Evolutionary conservation across 164 flowering plant species (phyloP).

Genomic region (Houttuynia cordata): DNA sequence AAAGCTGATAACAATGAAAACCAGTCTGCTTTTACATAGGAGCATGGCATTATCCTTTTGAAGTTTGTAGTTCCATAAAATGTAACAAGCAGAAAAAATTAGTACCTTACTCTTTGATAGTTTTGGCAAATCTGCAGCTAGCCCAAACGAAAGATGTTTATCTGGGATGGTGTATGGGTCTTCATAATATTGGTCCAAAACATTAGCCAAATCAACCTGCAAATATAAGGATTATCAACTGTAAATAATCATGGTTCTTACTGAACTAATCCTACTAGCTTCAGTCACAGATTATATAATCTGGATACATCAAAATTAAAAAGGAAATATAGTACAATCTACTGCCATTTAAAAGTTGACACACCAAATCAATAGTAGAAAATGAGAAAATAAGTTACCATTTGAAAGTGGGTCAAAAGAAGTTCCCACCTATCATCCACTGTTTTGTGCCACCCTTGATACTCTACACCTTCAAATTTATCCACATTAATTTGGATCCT

Average conservation of each 20-base stretch:
- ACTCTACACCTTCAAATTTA: slow-evolving; percentile 27
- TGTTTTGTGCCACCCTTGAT: slow-evolving; percentile 61
- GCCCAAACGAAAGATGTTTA: slow-evolving; percentile 37
- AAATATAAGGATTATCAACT: slow-evolving; percentile 9
- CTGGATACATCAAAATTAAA: too few species aligned
- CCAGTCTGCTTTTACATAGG: too few species aligned
- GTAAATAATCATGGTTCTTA: too few species aligned
- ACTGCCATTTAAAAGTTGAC: too few species aligned
- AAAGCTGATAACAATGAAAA: too few species aligned
- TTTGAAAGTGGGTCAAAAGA: slow-evolving; percentile 85
- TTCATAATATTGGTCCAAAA: slow-evolving; percentile 81
- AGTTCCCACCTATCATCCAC: slow-evolving; percentile 65
- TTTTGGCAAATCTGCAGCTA: slow-evolving; percentile 22
- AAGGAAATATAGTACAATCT: too few species aligned
- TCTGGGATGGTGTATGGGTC: slow-evolving; percentile 57
- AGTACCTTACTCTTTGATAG: slow-evolving; percentile 55
- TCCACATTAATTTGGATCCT: slow-evolving; percentile 46
- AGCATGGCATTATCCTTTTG: too few species aligned
- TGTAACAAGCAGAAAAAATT: neutral
- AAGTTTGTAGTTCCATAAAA: neutral
- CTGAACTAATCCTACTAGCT: neutral
- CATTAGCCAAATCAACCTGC: slow-evolving; percentile 71
- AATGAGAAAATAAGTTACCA: slow-evolving; percentile 44
- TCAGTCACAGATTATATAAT: too few species aligned
- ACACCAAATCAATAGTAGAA: too few species aligned